Base-by-base conservation (phyloP, 208 protist species). In the Acanthamoeba lenticulata region DNA sequence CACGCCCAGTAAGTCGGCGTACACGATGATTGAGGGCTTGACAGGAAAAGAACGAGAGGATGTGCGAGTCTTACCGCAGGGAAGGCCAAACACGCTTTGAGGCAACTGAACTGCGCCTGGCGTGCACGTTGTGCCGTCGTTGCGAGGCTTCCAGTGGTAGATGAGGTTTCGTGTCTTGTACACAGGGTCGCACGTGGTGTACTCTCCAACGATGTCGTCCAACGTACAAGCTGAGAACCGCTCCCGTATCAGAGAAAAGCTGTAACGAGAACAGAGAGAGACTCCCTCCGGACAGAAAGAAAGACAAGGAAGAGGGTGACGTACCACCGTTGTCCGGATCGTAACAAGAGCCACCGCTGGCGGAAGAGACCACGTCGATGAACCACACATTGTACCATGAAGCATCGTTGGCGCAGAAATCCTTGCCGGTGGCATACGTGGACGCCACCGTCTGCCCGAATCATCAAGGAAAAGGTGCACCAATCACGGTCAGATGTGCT, bases 181-280 rank as follows among this genome's bases (percentile, higher is more conserved):
- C 34, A 44, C 32, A 27, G 85, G 60, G 17, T 83, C 67, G 49
- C 89, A 93, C 29, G 40, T 15, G 11, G 89, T 93, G 69, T 93
- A 93, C 36, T 93, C 89, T 19, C 89, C 89, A 7, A 93, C 89
- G 13, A 67, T 67, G 69, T 93, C 89, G 19, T 74, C 89, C 89
- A 27, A 21, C n/a, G 65, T 83, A 32, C 89, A 93, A 57, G 69
- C 86, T 91, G n/a, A n/a, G n/a, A n/a, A n/a, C n/a, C n/a, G n/a
- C n/a, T n/a, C n/a, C n/a, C n/a, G n/a, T n/a, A n/a, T n/a, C n/a
- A n/a, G n/a, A n/a, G n/a, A n/a, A n/a, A n/a, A 52, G 9, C 57
- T 67, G 62, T 38, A 21, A 1, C 24, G 45, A 13, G 17, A 5
- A 6, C 24, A 60, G 2, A 0, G 29, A 40, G 32, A 13, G 19